Conservation (phyloP, 495 filamentous ascomycete species). For the Lasiosphaeria ovina region DNA sequence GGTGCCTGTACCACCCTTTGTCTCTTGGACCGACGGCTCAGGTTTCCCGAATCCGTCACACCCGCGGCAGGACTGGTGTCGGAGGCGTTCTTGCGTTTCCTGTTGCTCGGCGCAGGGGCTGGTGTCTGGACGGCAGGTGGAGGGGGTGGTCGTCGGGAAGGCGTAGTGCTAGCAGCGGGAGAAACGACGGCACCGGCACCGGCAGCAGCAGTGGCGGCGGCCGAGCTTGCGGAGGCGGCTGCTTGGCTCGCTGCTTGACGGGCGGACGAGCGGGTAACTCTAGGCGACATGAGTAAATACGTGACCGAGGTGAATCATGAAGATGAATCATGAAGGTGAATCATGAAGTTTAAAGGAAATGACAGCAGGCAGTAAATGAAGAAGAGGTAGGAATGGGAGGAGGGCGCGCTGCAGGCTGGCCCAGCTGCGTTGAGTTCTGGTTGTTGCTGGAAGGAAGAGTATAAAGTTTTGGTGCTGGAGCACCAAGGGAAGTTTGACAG, state of each 20-base stretch:
- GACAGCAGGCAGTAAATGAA: conserved; percentile 12
- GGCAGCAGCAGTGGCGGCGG: conserved; percentile 28
- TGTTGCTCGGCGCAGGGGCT: conserved; percentile 26
- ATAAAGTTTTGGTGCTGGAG: conserved; percentile 1
- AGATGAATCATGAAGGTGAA: conserved; percentile 15
- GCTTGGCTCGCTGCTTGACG: conserved; percentile 64
- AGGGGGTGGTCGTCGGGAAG: conserved; percentile 41
- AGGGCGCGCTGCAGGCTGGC: not conserved
- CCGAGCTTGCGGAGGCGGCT: conserved; percentile 52
- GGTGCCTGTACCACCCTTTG: conserved; percentile 40
- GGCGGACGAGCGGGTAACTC: conserved; percentile 76
- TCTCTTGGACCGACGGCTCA: conserved; percentile 55
- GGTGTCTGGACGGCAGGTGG: conserved; percentile 43
- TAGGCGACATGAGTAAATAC: conserved; percentile 74
- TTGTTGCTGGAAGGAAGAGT: not conserved
- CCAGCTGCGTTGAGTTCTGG: not conserved
- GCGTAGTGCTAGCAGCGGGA: conserved; percentile 38
- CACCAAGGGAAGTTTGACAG: not conserved
- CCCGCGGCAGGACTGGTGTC: conserved; percentile 31
- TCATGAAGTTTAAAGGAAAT: conserved; percentile 21
- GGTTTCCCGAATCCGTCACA: conserved; percentile 29
- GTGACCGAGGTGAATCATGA: conserved; percentile 24
- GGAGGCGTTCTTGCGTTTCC: conserved; percentile 41
- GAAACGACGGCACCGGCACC: conserved; percentile 26
- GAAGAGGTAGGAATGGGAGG: conserved; percentile 2